phyloP scores from a whole-genome alignment of 306 rosid species.

The Vigna mungo region DNA sequence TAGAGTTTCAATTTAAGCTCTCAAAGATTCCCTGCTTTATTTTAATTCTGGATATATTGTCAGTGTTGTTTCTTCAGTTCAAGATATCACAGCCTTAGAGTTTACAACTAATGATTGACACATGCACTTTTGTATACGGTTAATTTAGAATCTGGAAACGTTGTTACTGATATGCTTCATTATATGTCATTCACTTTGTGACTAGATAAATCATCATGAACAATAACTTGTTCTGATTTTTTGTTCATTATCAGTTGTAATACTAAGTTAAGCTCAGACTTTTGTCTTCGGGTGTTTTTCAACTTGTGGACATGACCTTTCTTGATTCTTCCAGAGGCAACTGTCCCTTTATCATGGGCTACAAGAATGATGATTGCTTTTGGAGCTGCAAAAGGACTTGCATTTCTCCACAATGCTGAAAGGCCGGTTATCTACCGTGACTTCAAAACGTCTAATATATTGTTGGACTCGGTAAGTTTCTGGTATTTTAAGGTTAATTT shows the following conservation, averaged over 20 bases:
- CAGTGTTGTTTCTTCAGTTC: slow-evolving; percentile 1
- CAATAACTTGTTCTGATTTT: not conserved
- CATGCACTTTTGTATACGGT: not conserved
- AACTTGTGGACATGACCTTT: slow-evolving; percentile 51
- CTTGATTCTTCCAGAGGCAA: slow-evolving; percentile 70
- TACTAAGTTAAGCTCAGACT: slow-evolving; percentile 1
- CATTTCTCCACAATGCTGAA: slow-evolving; percentile 96
- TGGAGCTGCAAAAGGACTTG: slow-evolving; percentile 98
- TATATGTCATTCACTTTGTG: slow-evolving; percentile 19
- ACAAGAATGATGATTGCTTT: slow-evolving; percentile 95
- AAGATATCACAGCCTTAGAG: slow-evolving; percentile 2
- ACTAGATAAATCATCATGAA: not conserved
- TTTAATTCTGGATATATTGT: not conserved
- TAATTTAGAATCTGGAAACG: slow-evolving; percentile 25
- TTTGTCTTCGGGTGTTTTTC: slow-evolving; percentile 12
- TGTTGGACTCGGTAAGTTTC: slow-evolving; percentile 86
- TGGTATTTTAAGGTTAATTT: slow-evolving; percentile 23
- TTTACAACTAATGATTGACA: not conserved
- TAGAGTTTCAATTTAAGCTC: not conserved
- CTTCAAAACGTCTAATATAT: slow-evolving; percentile 94
- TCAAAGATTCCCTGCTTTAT: not conserved
- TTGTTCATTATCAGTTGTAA: slow-evolving; percentile 1
- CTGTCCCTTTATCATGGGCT: slow-evolving; percentile 87
- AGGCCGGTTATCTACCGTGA: slow-evolving; percentile 96
- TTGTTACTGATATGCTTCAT: slow-evolving; percentile 19